A percentile compares a stretch with the other conserved stretches of the same genome.
phyloP scores from a whole-genome alignment of 2,329 filamentous ascomycete species.

The Berkeleyomyces rouxiae region DNA sequence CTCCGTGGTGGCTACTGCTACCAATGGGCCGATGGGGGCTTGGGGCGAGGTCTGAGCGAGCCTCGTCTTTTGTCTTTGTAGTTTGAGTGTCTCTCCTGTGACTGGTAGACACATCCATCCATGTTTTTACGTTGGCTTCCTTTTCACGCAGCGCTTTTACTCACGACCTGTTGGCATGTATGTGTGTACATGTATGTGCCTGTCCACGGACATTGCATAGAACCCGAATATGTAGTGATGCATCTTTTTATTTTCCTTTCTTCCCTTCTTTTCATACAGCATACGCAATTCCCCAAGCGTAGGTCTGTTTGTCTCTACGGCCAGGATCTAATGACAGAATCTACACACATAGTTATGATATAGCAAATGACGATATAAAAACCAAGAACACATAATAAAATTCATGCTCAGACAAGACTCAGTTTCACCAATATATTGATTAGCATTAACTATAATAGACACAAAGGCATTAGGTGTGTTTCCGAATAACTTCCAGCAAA shows the following conservation, averaged over 20 bases:
- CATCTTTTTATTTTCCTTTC: background rate
- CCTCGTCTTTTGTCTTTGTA: background rate
- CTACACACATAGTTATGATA: background rate
- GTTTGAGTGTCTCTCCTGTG: background rate
- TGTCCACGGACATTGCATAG: background rate
- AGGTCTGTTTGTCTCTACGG: background rate
- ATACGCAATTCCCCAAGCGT: background rate
- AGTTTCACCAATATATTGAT: background rate
- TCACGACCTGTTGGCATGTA: background rate
- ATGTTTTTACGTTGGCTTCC: background rate
- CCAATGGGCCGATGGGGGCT: slow-evolving; percentile 51
- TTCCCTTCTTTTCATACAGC: background rate
- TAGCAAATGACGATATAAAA: background rate
- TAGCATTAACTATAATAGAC: background rate
- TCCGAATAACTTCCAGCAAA: background rate
- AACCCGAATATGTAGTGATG: background rate
- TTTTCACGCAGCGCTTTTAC: background rate
- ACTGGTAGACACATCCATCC: background rate
- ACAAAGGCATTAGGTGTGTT: background rate
- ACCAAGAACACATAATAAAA: background rate
- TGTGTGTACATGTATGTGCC: background rate
- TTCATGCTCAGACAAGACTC: background rate
- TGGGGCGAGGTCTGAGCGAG: slow-evolving; percentile 53
- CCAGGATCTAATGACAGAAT: background rate
- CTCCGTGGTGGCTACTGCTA: slow-evolving; percentile 36